Evolutionary conservation across 179 eudicot genomes (phyloP).

Genomic region (Silene coronaria): DNA sequence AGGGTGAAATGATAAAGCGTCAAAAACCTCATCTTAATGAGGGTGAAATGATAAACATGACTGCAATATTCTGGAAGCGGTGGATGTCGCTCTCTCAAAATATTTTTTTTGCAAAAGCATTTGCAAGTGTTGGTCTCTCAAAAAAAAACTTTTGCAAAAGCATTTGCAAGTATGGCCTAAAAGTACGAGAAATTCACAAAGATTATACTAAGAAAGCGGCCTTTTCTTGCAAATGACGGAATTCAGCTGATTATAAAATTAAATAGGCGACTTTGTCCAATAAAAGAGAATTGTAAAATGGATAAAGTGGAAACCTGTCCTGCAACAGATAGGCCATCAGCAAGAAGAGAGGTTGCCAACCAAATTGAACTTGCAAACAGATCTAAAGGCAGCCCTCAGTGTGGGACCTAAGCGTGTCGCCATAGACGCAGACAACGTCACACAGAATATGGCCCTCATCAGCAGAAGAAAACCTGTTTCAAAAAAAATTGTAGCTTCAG

Average conservation of each 20-base stretch:
- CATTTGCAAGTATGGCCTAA: slow-evolving; percentile 77
- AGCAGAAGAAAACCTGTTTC: slow-evolving; percentile 52
- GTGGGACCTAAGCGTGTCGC: slow-evolving; percentile 59
- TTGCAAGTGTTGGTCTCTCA: no score
- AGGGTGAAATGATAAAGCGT: neutral
- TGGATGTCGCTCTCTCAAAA: slow-evolving; percentile 41
- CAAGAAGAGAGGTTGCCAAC: slow-evolving; percentile 66
- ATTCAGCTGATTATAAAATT: no score
- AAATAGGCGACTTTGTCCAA: neutral
- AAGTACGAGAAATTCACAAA: neutral
- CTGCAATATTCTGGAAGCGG: slow-evolving; percentile 71
- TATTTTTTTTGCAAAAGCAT: slow-evolving; percentile 69
- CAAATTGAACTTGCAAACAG: slow-evolving; percentile 72
- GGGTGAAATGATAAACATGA: slow-evolving; percentile 18
- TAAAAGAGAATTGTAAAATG: neutral
- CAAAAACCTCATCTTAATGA: neutral
- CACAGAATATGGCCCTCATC: slow-evolving; percentile 61
- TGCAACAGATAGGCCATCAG: slow-evolving; percentile 72
- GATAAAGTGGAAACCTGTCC: slow-evolving; percentile 48
- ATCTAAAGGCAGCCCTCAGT: slow-evolving; percentile 65
- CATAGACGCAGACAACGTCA: slow-evolving; percentile 63
- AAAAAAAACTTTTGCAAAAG: no score
- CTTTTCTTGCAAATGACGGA: no score
- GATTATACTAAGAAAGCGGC: no score
- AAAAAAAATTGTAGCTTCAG: no score